phyloP scores from a whole-genome alignment of 2,329 filamentous ascomycete genomes.

The Xylaria sp. region DNA sequence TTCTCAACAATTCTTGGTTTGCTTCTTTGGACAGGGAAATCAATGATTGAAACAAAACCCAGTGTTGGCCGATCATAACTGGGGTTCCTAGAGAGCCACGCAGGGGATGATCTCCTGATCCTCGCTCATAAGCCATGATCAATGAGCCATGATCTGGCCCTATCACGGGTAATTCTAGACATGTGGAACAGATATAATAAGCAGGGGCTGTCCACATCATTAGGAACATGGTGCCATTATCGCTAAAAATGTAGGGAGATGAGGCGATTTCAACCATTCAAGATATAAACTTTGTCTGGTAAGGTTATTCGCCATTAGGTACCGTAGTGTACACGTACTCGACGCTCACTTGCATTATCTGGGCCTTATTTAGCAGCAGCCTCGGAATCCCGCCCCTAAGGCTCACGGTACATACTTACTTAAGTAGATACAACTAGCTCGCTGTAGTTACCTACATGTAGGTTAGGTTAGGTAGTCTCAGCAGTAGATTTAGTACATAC shows the following conservation, averaged over 20 bases:
- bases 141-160: slow-evolving; percentile 6
- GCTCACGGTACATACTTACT: too few species aligned
- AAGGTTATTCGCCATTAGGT: not conserved
- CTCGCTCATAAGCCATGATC: not conserved
- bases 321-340: not conserved
- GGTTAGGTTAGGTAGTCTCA: too few species aligned
- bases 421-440: too few species aligned
- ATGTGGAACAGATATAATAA: not conserved
- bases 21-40: too few species aligned
- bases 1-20: too few species aligned
- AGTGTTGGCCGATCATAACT: not conserved
- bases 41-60: too few species aligned
- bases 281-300: not conserved
- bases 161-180: not conserved
- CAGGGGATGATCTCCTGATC: not conserved
- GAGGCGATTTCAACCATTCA: not conserved
- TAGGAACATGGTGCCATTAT: not conserved
- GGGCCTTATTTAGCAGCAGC: not conserved
- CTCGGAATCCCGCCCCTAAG: not conserved
- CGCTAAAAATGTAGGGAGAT: not conserved
- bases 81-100: not conserved
- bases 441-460: too few species aligned
- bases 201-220: not conserved
- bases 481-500: too few species aligned
- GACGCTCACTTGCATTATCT: not conserved